Base-by-base conservation (phyloP, 495 filamentous ascomycete species). In the Neurospora sp. region DNA sequence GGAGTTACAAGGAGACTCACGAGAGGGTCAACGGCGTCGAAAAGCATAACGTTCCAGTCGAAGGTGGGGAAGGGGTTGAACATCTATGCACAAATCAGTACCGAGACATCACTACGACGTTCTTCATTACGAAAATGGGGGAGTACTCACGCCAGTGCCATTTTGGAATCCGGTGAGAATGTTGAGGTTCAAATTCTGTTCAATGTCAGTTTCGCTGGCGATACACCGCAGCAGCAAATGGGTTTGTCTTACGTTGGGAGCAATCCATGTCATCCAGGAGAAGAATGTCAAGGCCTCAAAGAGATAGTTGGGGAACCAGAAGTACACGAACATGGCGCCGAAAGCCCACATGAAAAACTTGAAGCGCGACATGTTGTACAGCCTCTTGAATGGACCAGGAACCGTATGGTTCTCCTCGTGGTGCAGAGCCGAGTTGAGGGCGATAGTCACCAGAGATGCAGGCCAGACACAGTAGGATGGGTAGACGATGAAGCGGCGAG, bases 401-500 rank as follows among this genome's bases (percentile, higher is more conserved):
- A 81, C 79, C 1, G 74, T 70, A 0, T 76, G 37, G 16, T 78
- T 76, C 70, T 77, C 78, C n/a, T 78, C 72, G 72, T 81, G 78
- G 69, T 85, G 83, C 74, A 85, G 82, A 10, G 83, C 83, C 20
- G 78, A 76, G 76, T 85, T 85, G 5, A 85, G 77, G 10, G 83
- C 82, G 35, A 85, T 84, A n/a, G 82, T 84, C 3, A 83, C 81
- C 31, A 85, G 70, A 8, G 82, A 82, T 20, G 78, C 73, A 1
- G 83, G 83, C 83, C 83, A 85, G 22, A 85, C 81, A 69, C 81
- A 83, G 72, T 81, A 81, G 0, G 82, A 78, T 6, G 83, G 83
- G 61, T 85, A 84, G 37, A 90, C 88, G 27, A 90, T 81, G 82
- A 88, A 90, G 40, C 86, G 83, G 18, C 87, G 82, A 69, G 53